Evolutionary conservation across 2,329 filamentous ascomycete species (phyloP), one percentile per base, ranked within the genome.

Genomic region (Zarea fungicola): DNA sequence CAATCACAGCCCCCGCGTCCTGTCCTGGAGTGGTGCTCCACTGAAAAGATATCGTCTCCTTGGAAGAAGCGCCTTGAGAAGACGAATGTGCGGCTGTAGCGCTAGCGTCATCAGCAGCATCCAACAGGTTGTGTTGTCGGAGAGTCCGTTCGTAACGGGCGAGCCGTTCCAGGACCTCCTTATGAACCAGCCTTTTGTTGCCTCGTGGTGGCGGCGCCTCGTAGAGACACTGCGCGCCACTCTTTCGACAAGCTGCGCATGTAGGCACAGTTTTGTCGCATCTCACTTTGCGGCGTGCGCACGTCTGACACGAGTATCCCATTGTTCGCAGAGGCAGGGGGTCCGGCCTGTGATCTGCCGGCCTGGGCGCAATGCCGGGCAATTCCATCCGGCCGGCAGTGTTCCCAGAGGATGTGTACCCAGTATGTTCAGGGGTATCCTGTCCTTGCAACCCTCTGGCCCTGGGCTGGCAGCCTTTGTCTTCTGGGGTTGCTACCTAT

Each of bases 81-180:
- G 45, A 28, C 11, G 26, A 25, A 13, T 29, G 11, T 6, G 7
- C 16, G 25, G n/a, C 13, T 5, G 23, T 21, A 16, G 13, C 25
- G 0, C 5, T 25, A n/a, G 16, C 21, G 2, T 11, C 4, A 32
- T 42, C 9, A 1, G 25, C n/a, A 16, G 32, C 29, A 4, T 39
- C 28, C 13, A 69, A 52, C 16, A 71, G 54, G 9, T 62, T 62
- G 46, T 73, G 58, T 10, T 66, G 52, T 2, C 54, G 55, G 6
- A 73, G 56, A 5, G 71, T 62, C 18, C 58, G 55, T 53, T 74
- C 70, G 42, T 73, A 72, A 7, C 59, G 61, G 5, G 65, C 64
- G 2, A 72, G 58, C 22, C 58, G 59, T 43, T 71, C 65, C n/a
- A 61, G 52, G 6, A 62, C 28, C 26, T 61, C 62, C 23, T 62